These are phyloP conservation scores for Volvox reticuliferus DNA, from an alignment of 139 green algal species.

Conservation along the genomic window DNA sequence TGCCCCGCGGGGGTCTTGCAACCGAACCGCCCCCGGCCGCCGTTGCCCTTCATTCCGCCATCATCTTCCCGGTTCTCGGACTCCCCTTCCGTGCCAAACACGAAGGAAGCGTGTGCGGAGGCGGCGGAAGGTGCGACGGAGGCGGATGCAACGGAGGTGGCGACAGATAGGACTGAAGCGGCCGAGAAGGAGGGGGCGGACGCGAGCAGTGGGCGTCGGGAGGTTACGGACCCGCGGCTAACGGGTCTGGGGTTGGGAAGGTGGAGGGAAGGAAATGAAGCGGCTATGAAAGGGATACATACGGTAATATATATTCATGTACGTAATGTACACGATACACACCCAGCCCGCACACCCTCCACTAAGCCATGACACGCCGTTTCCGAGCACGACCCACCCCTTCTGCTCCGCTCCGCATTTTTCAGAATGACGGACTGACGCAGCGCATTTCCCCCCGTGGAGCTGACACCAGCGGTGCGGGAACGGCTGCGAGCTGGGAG, in stretches of 20 bases:
- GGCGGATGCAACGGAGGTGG: neutral
- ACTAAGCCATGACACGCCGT: too few species aligned
- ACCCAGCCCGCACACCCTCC: too few species aligned
- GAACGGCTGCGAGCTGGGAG: neutral
- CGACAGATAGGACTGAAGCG: neutral
- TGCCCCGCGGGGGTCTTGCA: neutral
- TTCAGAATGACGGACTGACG: conserved; percentile 4
- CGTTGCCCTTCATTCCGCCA: neutral
- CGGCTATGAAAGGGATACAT: too few species aligned
- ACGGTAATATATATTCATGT: too few species aligned
- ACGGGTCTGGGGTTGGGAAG: too few species aligned
- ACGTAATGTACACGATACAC: too few species aligned
- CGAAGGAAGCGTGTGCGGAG: conserved; percentile 14
- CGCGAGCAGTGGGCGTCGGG: neutral
- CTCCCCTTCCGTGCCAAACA: neutral
- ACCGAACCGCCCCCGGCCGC: neutral
- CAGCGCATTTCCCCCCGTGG: neutral
- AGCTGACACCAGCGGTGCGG: neutral
- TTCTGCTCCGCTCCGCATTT: neutral
- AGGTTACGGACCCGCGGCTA: too few species aligned
- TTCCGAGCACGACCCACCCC: neutral
- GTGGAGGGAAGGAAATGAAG: too few species aligned
- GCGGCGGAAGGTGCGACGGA: neutral
- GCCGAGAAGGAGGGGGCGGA: neutral
- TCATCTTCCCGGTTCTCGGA: neutral